These are phyloP conservation scores for Aspergillus quadrilineatus DNA, from an alignment of 2,329 filamentous ascomycete species.

Conservation along the genomic window DNA sequence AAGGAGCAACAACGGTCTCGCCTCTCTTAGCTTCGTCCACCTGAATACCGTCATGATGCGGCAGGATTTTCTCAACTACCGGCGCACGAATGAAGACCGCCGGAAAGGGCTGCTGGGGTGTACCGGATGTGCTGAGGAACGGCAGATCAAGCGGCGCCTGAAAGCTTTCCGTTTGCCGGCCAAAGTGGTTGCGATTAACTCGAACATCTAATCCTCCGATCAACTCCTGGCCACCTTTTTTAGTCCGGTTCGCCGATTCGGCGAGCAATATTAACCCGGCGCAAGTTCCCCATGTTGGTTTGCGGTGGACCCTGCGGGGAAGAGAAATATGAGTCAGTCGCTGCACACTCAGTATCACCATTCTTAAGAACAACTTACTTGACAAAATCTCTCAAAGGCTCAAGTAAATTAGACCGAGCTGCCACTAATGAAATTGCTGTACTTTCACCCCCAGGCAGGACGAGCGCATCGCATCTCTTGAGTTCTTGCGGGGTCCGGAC, in stretches of 20 bases:
- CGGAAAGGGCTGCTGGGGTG: constrained; percentile 58
- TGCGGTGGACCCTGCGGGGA: constrained; percentile 62
- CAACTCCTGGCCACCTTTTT: constrained; percentile 86
- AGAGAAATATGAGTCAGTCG: constrained; percentile 18
- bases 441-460: constrained; percentile 93
- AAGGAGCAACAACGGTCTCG: constrained; percentile 59
- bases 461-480: constrained; percentile 71
- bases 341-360: constrained; percentile 8
- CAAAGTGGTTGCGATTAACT: constrained; percentile 93
- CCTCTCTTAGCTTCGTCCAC: constrained; percentile 47
- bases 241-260: constrained; percentile 82
- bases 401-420: constrained; percentile 73
- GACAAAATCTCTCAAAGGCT: constrained; percentile 84
- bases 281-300: constrained; percentile 93
- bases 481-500: constrained; percentile 76
- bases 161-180: constrained; percentile 89
- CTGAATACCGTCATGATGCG: constrained; percentile 52
- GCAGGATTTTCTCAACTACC: constrained; percentile 80
- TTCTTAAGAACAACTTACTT: constrained; percentile 59
- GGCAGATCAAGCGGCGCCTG: constrained; percentile 70
- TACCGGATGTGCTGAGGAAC: constrained; percentile 55
- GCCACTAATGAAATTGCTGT: constrained; percentile 91
- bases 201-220: constrained; percentile 88
- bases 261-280: constrained; percentile 90
- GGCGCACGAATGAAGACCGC: constrained; percentile 94